Base-by-base conservation (phyloP, 768 basidiomycete species). In the Hypholoma fasciculare region DNA sequence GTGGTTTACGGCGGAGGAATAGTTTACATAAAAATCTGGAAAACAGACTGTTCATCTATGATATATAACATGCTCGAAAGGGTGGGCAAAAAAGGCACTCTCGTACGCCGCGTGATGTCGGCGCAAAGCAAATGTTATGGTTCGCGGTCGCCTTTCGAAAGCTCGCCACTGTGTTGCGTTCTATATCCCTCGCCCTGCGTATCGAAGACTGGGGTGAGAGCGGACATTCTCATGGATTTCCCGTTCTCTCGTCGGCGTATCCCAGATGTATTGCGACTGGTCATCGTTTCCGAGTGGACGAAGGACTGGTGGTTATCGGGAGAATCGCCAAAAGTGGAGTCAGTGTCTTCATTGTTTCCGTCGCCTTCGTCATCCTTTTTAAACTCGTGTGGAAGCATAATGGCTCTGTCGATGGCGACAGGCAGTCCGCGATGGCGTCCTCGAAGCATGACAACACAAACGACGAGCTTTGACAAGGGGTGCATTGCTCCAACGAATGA, bases 401-500 rank as follows among this genome's bases (percentile, higher is more conserved):
- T 83, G 0, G 94, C 92, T 52, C 94, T 85, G 72, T 94, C 92
- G 48, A 95, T 93, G 8, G 92, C 93, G 19, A 91, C 88, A 0
- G 92, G 92, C 7, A 94, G 75, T 38, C 93, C 92, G 48, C 95
- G 88, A 71, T 98, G 95, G 12, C 94, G 84, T 7, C 95, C 94
- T 57, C 97, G 90, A 60, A 99, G 81, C 93, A 98, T 98, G 63
- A 98, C 94, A 9, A 83, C 71, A 67, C 86, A 88, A 26, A 98
- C 64, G 56, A 98, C 86, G 37, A 98, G 80, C 71, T 98, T 98
- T 0, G 94, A 95, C 5, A 97, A 72, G 0, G 89, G 83, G 13
- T 80, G 77, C 58, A 96, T 86, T 9, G 88, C 84, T 1, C 94
- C 96, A 5, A 85, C 84, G 54, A 98, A 82, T 0, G 92, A 92